phyloP scores from a whole-genome alignment of 805 yeast genomes.

The Sugiyamaella mastotermitis region DNA sequence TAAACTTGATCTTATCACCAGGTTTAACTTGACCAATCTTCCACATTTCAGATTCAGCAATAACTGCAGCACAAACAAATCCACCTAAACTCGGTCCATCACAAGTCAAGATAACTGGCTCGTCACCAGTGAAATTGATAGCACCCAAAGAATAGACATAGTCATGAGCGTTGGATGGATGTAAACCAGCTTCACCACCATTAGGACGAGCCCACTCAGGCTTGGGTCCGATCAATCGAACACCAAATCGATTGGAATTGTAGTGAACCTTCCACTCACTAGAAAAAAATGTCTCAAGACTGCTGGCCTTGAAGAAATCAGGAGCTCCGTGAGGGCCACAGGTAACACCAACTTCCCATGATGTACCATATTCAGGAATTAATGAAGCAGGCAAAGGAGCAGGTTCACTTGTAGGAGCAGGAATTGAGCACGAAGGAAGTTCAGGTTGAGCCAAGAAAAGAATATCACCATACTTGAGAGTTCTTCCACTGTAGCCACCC shows the following conservation, averaged over 20 bases:
- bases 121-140: slow-evolving; percentile 96
- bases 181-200: slow-evolving; percentile 98
- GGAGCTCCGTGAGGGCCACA: slow-evolving; percentile 99
- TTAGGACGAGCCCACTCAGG: slow-evolving; percentile 95
- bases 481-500: slow-evolving; percentile 95
- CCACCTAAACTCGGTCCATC: slow-evolving; percentile 99
- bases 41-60: slow-evolving; percentile 96
- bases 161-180: slow-evolving; percentile 98
- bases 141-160: slow-evolving; percentile 96
- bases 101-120: slow-evolving; percentile 92
- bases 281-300: slow-evolving; percentile 66
- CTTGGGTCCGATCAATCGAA: slow-evolving; percentile 83
- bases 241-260: slow-evolving; percentile 96
- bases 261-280: slow-evolving; percentile 92
- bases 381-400: slow-evolving; percentile 45
- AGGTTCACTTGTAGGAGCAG: slow-evolving; percentile 67
- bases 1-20: slow-evolving; percentile 78
- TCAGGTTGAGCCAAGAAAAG: slow-evolving; percentile 78
- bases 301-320: slow-evolving; percentile 78
- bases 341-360: slow-evolving; percentile 86
- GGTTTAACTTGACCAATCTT: slow-evolving; percentile 97
- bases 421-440: slow-evolving; percentile 59
- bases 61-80: slow-evolving; percentile 94
- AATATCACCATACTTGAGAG: slow-evolving; percentile 86
- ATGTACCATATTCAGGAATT: slow-evolving; percentile 45